These are phyloP conservation scores for Adansonia gregorii DNA, from an alignment of 441 rosid species.

Conservation along the genomic window DNA sequence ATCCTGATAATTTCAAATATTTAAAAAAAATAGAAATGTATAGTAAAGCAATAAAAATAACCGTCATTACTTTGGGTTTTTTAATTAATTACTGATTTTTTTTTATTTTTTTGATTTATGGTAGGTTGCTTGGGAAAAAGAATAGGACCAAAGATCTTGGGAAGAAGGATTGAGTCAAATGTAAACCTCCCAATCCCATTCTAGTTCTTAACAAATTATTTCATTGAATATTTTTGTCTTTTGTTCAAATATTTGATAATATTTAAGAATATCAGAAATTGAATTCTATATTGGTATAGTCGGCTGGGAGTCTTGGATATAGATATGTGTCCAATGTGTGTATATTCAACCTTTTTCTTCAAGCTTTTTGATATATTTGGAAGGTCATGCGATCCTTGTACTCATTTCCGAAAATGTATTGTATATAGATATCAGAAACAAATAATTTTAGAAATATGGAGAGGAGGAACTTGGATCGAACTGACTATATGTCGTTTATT, in stretches of 20 bases:
- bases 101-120: neutral
- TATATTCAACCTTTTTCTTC: too few relatives aligned
- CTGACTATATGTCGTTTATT: neutral
- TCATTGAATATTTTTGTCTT: neutral
- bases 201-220: slow-evolving; percentile 11
- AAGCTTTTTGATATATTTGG: too few relatives aligned
- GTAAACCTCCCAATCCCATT: slow-evolving; percentile 45
- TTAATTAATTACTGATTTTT: neutral
- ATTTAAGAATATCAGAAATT: neutral
- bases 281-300: neutral
- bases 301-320: too few relatives aligned
- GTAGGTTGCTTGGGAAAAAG: slow-evolving; percentile 90
- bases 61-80: neutral
- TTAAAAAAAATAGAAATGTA: neutral
- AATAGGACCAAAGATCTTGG: slow-evolving; percentile 71
- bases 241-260: neutral
- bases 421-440: too few relatives aligned
- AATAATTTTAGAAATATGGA: too few relatives aligned
- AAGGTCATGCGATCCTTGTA: too few relatives aligned
- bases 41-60: neutral
- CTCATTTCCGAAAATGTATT: too few relatives aligned
- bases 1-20: neutral
- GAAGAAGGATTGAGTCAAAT: slow-evolving; percentile 60
- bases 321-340: too few relatives aligned
- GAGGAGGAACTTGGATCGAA: too few relatives aligned